Evolutionary conservation across 306 rosid genomes (phyloP), one percentile per base, ranked within the genome.

Genomic region (Rosa rugosa): DNA sequence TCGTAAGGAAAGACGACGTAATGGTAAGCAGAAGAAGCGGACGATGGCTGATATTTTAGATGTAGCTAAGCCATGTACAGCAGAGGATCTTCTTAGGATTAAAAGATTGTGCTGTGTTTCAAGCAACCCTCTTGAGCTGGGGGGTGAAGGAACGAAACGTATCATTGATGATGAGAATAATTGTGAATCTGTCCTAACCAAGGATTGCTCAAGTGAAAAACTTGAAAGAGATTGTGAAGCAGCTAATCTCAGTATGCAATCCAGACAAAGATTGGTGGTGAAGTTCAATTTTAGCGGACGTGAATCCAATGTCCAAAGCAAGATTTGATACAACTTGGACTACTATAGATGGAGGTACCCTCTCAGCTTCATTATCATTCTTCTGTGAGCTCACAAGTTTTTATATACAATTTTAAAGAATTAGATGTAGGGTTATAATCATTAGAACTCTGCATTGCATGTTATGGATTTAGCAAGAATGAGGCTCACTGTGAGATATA

Each of bases 21-120:
- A 44, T 64, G 87, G 82, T 66, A 85, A 80, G 81, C 78, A 69
- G 41, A 90, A 87, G 91, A 88, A 84, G 76, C 75, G 88, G 36
- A 82, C 84, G 2, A 80, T 90, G 88, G 86, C 69, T 57, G 88
- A 85, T 63, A 84, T 90, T 71, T 82, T 90, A 75, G 81, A 84
- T 4, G 86, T 18, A 10, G 89, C 94, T n/a, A 51, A 78, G 79
- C 84, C 69, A 45, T 76, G 86, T 72, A 80, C 85, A 18, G 20
- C 9, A n/a, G 88, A 88, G 60, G 89, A 88, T 50, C 87, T 78
- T 27, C 22, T 75, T 66, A 72, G 75, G 80, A 79, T 83, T 23
- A 81, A 83, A 80, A 76, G 65, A 77, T 80, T 88, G 57, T 80
- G 50, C 40, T 73, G 80, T 66, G 22, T 79, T 63, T 56, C 76